Base-by-base conservation (phyloP, 768 basidiomycete species). In the Mrakia gelida region DNA sequence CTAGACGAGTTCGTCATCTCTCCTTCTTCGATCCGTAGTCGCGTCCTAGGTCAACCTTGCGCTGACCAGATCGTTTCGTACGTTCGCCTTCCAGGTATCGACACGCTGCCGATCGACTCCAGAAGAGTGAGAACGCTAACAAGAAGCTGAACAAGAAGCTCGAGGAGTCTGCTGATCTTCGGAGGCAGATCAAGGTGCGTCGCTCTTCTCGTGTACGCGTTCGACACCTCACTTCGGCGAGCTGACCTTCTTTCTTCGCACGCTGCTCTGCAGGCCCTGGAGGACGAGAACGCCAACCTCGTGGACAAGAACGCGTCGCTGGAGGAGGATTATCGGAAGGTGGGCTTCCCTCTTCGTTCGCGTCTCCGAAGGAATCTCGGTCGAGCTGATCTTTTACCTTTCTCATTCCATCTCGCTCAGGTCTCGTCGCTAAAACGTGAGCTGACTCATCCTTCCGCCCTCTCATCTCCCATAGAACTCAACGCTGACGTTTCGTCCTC, bases 111-210 rank as follows among this genome's bases (percentile, higher is more conserved):
- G 97, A 98, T 81, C 92, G 90, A 80, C 86, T 95, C 61, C 91
- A 92, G 81, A 98, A 98, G 87, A 92, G 91, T 1, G 97, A 98
- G 85, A 95, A 95, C 82, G 95, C 97, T 41, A 93, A 97, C 89
- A 95, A 98, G 85, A 99, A 98, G 84, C 95, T 98, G 85, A 96
- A 95, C 86, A 95, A 93, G 88, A 99, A 98, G 85, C 88, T 98
- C 1, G 96, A 98, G 81, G 97, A 98, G 83, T 90, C 92, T 6
- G 94, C 92, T 21, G 93, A 96, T 80, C 81, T 83, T 34, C 81
- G 82, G 38, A 77, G 85, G 59, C 82, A 84, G 68, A 78, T 87
- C 74, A 85, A 86, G 80, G 86, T 86, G 67, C 62, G 26, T 71
- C 78, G 54, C 38, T 38, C 10, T 56, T 11, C 52, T 45, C n/a